Evolutionary conservation across 2,329 filamentous ascomycete species (phyloP), one percentile per base, ranked within the genome.

Genomic region (Ilyonectria mors-panacis): DNA sequence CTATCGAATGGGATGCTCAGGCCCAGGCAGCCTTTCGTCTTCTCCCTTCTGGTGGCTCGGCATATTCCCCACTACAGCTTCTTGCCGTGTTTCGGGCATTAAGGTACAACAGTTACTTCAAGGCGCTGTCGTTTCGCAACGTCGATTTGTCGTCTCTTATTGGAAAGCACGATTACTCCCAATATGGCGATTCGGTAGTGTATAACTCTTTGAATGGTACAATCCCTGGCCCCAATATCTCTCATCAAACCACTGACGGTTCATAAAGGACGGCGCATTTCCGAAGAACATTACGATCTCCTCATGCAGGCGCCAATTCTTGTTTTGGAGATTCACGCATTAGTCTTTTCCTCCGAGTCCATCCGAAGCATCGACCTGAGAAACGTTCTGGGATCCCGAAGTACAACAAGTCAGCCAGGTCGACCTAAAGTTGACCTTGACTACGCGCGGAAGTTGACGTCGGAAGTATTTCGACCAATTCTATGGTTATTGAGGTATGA

Each of bases 71-170:
- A 4, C 75, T 86, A 42, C 87, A 89, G 73, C 79, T 89, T 3
- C 77, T 89, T n/a, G 87, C 87, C 10, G 83, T 89, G 1, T 83
- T 89, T 70, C 84, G 87, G 5, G 86, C 87, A 2, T 77, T 89
- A 65, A 82, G 87, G 10, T 89, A 88, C 74, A 89, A 89, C 60
- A 87, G 87, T 69, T 89, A 86, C 71, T 89, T 89, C 77, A 87
- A 85, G 65, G 85, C 86, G 1, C 76, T 89, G n/a, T 89, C 86
- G 2, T 88, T 89, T 68, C 77, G 80, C 10, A 82, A 86, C 59
- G 81, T 89, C 15, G 85, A 88, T 68, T 79, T 89, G 21, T 83
- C 82, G 1, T 72, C 79, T 8, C 72, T 82, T 13, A 75, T 75
- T 33, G 77, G 78, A 42, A 80, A 76, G 54, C 81, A 81, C 53